Evolutionary conservation across 768 basidiomycete genomes (phyloP).

Genomic region (Naganishia vishniacii): DNA sequence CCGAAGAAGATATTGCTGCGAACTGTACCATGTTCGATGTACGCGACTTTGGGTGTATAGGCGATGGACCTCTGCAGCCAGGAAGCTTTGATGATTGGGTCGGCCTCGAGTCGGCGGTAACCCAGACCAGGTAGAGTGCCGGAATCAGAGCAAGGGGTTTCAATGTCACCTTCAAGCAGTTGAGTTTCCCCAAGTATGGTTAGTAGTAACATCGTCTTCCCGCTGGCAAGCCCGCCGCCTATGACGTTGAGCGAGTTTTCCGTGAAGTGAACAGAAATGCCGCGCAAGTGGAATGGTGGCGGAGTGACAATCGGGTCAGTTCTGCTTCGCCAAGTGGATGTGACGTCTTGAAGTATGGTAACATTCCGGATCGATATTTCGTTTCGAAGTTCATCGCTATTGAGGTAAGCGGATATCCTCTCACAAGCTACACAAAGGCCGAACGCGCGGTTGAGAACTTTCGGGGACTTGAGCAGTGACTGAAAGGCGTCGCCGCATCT

Average conservation of each 20-base stretch:
- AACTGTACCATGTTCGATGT: slow-evolving; percentile 41
- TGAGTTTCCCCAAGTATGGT: slow-evolving; percentile 46
- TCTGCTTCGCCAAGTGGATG: background rate
- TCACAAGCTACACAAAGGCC: slow-evolving; percentile 6
- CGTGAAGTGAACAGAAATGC: background rate
- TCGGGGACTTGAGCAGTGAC: background rate
- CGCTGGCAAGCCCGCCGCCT: slow-evolving; percentile 69
- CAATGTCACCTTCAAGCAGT: slow-evolving; percentile 54
- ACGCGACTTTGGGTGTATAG: slow-evolving; percentile 39
- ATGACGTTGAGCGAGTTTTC: slow-evolving; percentile 50
- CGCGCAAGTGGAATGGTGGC: background rate
- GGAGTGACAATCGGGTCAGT: too few species aligned
- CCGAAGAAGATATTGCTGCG: slow-evolving; percentile 56
- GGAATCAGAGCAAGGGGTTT: slow-evolving; percentile 61
- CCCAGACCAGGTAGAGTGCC: slow-evolving; percentile 46
- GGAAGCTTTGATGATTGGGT: slow-evolving; percentile 59
- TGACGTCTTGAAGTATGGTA: background rate
- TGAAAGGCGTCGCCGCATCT: slow-evolving; percentile 2
- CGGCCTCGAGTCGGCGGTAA: slow-evolving; percentile 56
- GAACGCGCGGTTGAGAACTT: slow-evolving; percentile 7
- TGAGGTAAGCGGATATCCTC: slow-evolving; percentile 9
- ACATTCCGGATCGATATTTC: background rate
- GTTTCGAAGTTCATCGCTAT: background rate
- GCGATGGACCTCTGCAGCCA: slow-evolving; percentile 43
- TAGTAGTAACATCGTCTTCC: slow-evolving; percentile 73